These are phyloP conservation scores for Trichoderma gamsii DNA, from an alignment of 495 filamentous ascomycete genomes.

Conservation along the genomic window DNA sequence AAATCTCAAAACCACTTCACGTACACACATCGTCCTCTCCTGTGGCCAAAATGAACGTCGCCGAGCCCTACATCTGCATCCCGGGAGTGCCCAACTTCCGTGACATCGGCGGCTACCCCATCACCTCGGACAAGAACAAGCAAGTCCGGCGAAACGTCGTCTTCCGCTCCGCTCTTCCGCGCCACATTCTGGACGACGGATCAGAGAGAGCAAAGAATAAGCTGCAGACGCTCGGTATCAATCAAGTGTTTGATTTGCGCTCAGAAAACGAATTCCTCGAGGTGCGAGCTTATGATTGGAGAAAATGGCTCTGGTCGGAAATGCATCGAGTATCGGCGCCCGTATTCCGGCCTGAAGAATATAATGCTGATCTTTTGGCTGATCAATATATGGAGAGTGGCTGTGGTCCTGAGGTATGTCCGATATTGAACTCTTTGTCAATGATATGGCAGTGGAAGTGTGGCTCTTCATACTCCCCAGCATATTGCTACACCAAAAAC, in stretches of 20 bases:
- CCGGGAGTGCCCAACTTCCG: constrained; percentile 1
- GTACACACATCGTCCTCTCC: not conserved
- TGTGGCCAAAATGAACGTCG: not conserved
- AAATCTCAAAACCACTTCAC: not conserved
- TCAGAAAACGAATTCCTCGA: not conserved
- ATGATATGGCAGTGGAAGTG: too few relatives aligned
- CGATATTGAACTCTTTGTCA: not conserved
- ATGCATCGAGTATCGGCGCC: not conserved
- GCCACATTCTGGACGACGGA: not conserved
- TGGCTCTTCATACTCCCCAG: too few relatives aligned
- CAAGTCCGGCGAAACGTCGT: not conserved
- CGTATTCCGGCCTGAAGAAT: not conserved
- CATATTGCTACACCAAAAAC: too few relatives aligned
- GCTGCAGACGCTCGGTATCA: not conserved
- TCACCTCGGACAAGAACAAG: not conserved
- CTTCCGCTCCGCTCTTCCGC: not conserved
- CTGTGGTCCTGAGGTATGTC: not conserved
- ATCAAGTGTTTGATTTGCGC: not conserved
- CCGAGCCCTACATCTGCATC: not conserved
- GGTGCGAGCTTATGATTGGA: not conserved
- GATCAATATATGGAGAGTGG: not conserved
- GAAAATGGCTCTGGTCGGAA: not conserved
- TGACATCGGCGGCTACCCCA: not conserved
- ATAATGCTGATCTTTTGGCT: not conserved
- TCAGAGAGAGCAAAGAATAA: not conserved